These are phyloP conservation scores for Fusarium sp. DNA, from an alignment of 2,329 filamentous ascomycete species.

Conservation along the genomic window DNA sequence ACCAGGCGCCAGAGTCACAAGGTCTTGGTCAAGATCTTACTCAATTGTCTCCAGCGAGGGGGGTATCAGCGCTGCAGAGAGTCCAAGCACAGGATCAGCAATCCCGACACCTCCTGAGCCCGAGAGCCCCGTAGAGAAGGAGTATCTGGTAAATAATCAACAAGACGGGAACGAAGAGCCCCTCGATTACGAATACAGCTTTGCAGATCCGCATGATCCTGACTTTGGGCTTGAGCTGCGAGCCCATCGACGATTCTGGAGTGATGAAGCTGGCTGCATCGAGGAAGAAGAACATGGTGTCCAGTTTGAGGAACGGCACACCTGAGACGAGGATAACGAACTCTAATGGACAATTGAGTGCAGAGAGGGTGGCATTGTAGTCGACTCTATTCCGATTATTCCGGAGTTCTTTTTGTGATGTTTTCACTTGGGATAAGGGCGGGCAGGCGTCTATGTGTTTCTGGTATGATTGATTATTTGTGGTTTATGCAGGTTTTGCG, in stretches of 20 bases:
- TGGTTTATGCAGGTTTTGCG: slow-evolving; percentile 18
- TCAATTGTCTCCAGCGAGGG: slow-evolving; percentile 50
- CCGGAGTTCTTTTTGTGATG: slow-evolving; percentile 22
- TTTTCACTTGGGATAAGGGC: slow-evolving; percentile 3
- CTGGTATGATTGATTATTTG: slow-evolving; percentile 4
- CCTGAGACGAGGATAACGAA: slow-evolving; percentile 36
- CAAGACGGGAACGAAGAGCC: slow-evolving; percentile 34
- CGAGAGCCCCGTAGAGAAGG: slow-evolving; percentile 46
- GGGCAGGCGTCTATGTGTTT: slow-evolving; percentile 19
- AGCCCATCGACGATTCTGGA: slow-evolving; percentile 47
- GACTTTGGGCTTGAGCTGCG: slow-evolving; percentile 51
- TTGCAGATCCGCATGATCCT: slow-evolving; percentile 42
- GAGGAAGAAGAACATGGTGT: slow-evolving; percentile 49
- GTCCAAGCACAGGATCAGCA: slow-evolving; percentile 48
- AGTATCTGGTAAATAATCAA: slow-evolving; percentile 38
- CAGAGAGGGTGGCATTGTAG: slow-evolving; percentile 12
- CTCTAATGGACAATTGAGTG: slow-evolving; percentile 12
- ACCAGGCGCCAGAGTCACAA: slow-evolving; percentile 25
- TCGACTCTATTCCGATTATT: slow-evolving; percentile 13
- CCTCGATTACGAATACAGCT: slow-evolving; percentile 45
- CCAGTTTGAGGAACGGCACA: slow-evolving; percentile 34
- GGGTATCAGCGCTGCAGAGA: slow-evolving; percentile 49
- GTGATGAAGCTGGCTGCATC: slow-evolving; percentile 48
- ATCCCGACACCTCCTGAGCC: slow-evolving; percentile 51
- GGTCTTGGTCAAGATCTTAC: slow-evolving; percentile 41